Evolutionary conservation across 2,329 filamentous ascomycete species (phyloP).

Genomic region (Ascomycota sp.): DNA sequence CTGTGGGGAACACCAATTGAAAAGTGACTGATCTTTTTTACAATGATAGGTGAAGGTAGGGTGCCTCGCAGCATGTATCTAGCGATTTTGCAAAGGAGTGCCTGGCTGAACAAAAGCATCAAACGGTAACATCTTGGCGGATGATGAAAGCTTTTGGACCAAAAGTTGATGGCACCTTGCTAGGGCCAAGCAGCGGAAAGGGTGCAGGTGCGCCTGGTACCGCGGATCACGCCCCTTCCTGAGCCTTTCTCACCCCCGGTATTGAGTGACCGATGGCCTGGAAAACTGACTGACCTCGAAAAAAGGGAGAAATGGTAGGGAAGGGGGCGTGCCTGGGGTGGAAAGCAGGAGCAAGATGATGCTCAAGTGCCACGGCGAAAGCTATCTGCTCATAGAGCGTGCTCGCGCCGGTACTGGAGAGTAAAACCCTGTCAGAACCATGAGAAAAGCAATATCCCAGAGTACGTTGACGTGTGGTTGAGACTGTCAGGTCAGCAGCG

Average conservation of each 20-base stretch:
- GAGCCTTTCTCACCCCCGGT: neutral
- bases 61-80: too few species aligned
- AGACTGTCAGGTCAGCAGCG: conserved; percentile 1
- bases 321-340: conserved; percentile 2
- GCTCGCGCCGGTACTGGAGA: conserved; percentile 1
- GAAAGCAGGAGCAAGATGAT: conserved; percentile 1
- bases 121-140: conserved; percentile 1
- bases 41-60: neutral
- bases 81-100: too few species aligned
- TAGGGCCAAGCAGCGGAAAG: conserved; percentile 1
- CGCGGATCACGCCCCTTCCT: conserved; percentile 1
- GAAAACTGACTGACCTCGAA: neutral
- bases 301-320: too few species aligned
- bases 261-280: too few species aligned
- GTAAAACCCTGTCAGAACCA: conserved; percentile 1
- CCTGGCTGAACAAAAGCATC: neutral
- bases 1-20: neutral
- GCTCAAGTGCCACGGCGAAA: conserved; percentile 1
- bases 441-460: conserved; percentile 3
- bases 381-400: conserved; percentile 1
- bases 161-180: conserved; percentile 1
- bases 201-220: conserved; percentile 1
- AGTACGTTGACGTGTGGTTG: conserved; percentile 1
- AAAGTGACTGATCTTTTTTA: neutral
- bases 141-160: conserved; percentile 1